Evolutionary conservation across 1,284 basidiomycete genomes (phyloP), one percentile per base, ranked within the genome.

Genomic region (Ceratobasidium theobromae): DNA sequence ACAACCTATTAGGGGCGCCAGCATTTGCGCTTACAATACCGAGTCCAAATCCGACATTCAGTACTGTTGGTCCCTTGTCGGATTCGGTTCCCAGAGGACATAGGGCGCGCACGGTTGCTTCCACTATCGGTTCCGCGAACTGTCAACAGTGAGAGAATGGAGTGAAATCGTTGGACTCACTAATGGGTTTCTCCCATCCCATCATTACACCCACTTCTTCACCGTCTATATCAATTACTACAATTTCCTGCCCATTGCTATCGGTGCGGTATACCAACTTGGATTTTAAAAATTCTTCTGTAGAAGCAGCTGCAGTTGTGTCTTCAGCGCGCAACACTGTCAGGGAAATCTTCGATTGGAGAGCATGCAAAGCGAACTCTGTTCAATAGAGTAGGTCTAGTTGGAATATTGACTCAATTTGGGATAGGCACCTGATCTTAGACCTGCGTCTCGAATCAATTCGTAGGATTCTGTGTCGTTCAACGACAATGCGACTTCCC

Each of bases 11-110:
- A 48, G 35, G 8, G 51, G 41, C 43, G 53, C 65, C 45, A 43
- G 65, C 90, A 72, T n/a, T n/a, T n/a, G n/a, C n/a, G n/a, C n/a
- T n/a, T 70, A 95, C 93, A 67, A 98, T 95, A 12, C 96, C 96
- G 9, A 99, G 80, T 11, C 96, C 60, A 73, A 96, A 98, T 4
- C 97, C 96, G 33, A 98, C 80, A 73, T 98, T 99, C 60, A 99
- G 79, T 0, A 98, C 79, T 51, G 82, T 86, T 53, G 95, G 79
- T 3, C 83, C 82, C 14, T 74, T 69, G 25, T 71, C 69, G 14
- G 76, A 71, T 1, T 77, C 72, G 14, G 76, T 71, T 48, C 81
- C 79, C 28, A 84, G 53, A 74, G 79, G 28, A 74, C 72, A 68
- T 84, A 87, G 70, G 95, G 80, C 66, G 77, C 77, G 58, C 8